phyloP scores from a whole-genome alignment of 768 basidiomycete genomes.

The Boletus subcaerulescens region DNA sequence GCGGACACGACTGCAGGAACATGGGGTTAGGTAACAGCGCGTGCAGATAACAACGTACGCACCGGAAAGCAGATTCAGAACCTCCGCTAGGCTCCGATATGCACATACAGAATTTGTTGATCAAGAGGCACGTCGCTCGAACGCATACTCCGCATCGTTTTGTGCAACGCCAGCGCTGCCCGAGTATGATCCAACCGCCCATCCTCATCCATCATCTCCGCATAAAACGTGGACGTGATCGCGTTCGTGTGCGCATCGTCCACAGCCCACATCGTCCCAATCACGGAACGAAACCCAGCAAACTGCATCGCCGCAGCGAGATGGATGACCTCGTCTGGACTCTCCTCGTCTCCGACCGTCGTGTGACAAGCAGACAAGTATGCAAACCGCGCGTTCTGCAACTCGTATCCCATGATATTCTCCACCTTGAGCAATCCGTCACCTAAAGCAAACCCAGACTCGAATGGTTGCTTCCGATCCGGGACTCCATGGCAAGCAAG shows the following conservation, averaged over 20 bases:
- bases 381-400: constrained; percentile 7
- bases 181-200: background rate
- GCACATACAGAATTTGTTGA: constrained; percentile 4
- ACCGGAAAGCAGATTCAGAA: too few species aligned
- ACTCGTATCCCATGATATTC: constrained; percentile 1
- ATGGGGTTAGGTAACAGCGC: too few species aligned
- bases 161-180: constrained; percentile 2
- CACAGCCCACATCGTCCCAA: constrained; percentile 14
- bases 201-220: background rate
- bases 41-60: too few species aligned
- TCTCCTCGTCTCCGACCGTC: background rate
- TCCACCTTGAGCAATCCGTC: background rate
- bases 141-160: background rate
- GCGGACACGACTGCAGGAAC: too few species aligned
- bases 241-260: constrained; percentile 1
- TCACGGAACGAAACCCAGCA: constrained; percentile 8
- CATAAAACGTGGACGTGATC: constrained; percentile 1
- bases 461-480: constrained; percentile 9
- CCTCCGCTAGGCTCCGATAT: background rate
- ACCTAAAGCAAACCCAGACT: constrained; percentile 13
- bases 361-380: constrained; percentile 27
- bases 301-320: constrained; percentile 4
- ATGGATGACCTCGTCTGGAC: constrained; percentile 1
- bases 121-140: background rate
- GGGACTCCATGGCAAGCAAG: constrained; percentile 25